These are phyloP conservation scores for Aspergillus intermedius DNA, from an alignment of 2,329 filamentous ascomycete species.

Conservation along the genomic window DNA sequence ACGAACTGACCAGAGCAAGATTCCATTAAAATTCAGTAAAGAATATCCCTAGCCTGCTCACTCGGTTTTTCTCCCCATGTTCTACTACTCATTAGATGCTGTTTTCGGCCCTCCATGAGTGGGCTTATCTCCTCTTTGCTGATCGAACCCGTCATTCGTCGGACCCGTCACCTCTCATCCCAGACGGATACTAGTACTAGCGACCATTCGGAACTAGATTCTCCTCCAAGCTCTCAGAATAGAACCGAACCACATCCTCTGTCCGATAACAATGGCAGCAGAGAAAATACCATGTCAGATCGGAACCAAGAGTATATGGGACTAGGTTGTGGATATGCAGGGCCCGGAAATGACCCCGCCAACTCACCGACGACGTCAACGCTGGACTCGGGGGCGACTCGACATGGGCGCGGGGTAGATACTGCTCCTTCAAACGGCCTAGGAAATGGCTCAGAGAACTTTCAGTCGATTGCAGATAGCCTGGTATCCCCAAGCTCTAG, in stretches of 20 bases:
- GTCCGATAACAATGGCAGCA: conserved; percentile 9
- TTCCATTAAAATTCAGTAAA: background rate
- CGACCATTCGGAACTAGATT: conserved; percentile 13
- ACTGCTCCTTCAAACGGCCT: background rate
- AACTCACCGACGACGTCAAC: conserved; percentile 10
- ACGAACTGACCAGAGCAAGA: background rate
- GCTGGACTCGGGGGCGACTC: conserved; percentile 9
- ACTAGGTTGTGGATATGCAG: conserved; percentile 14
- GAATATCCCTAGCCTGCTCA: background rate
- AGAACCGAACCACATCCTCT: conserved; percentile 12
- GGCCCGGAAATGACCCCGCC: conserved; percentile 15
- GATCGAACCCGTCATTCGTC: conserved; percentile 38
- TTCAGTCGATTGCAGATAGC: background rate
- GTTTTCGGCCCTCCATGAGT: conserved; percentile 34
- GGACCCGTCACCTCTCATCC: conserved; percentile 35
- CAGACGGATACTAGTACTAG: conserved; percentile 16
- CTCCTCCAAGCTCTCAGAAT: conserved; percentile 7
- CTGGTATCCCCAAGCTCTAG: background rate
- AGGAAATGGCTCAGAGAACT: background rate
- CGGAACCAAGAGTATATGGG: conserved; percentile 7
- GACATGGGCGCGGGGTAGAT: background rate
- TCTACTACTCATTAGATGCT: conserved; percentile 9
- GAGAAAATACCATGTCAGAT: conserved; percentile 6
- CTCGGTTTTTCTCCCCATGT: background rate
- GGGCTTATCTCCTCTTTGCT: conserved; percentile 38